phyloP scores from a whole-genome alignment of 2,329 filamentous ascomycete species.

The Xylaria polymorpha region DNA sequence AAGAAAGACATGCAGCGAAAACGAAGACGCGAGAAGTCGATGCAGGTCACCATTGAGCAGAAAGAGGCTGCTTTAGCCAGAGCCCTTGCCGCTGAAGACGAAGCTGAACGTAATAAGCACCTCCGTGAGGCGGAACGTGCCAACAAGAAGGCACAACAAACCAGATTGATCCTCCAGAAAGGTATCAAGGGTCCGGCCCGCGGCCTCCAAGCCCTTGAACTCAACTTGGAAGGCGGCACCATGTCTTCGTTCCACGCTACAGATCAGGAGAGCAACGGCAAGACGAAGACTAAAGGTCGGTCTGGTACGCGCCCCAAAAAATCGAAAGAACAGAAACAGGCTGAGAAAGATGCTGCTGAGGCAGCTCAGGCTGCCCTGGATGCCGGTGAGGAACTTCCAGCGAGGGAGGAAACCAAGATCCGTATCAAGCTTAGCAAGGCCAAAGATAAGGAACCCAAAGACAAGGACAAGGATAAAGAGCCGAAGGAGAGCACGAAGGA shows the following conservation, averaged over 20 bases:
- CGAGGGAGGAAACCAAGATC: conserved; percentile 69
- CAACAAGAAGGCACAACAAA: conserved; percentile 92
- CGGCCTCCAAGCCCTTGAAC: conserved; percentile 75
- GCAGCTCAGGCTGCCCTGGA: conserved; percentile 87
- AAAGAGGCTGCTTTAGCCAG: conserved; percentile 85
- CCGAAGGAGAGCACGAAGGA: conserved; percentile 60
- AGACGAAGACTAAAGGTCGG: conserved; percentile 62
- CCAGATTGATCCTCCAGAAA: conserved; percentile 86
- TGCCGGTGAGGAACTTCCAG: conserved; percentile 77
- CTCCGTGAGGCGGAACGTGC: conserved; percentile 88
- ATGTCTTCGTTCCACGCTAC: conserved; percentile 85
- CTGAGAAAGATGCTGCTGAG: conserved; percentile 84
- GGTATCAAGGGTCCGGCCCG: conserved; percentile 82
- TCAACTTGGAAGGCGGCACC: conserved; percentile 84
- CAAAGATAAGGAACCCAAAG: conserved; percentile 55
- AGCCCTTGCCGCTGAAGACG: conserved; percentile 82
- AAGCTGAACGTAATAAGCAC: conserved; percentile 82
- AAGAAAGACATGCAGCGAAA: conserved; percentile 99
- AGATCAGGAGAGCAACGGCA: conserved; percentile 63
- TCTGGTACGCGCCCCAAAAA: conserved; percentile 83
- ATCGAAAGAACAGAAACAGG: conserved; percentile 86
- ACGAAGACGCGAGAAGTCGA: conserved; percentile 92
- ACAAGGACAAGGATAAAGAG: conserved; percentile 57
- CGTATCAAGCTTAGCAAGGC: conserved; percentile 69
- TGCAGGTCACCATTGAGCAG: conserved; percentile 91